phyloP scores from a whole-genome alignment of 1,139 yeast species.

The Debaryomyces robertsiae region DNA sequence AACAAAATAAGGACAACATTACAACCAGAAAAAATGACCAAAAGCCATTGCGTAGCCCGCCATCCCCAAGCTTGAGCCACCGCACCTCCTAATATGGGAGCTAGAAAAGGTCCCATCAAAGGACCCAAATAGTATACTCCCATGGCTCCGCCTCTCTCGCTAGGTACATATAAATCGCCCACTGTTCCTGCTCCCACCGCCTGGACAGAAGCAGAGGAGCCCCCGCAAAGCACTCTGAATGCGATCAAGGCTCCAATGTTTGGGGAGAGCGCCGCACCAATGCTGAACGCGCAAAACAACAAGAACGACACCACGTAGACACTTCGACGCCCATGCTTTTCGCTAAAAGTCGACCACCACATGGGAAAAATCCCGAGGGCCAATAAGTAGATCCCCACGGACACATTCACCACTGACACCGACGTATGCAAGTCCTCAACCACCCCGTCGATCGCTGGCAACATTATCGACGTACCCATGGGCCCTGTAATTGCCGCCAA shows the following conservation, averaged over 20 bases:
- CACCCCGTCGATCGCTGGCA: conserved; percentile 75
- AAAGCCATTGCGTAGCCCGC: conserved; percentile 88
- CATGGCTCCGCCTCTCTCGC: conserved; percentile 77
- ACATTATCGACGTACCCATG: conserved; percentile 85
- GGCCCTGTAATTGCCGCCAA: conserved; percentile 82
- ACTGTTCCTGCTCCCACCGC: conserved; percentile 91
- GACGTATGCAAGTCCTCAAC: conserved; percentile 56
- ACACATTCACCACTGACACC: conserved; percentile 64
- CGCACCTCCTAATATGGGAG: conserved; percentile 83
- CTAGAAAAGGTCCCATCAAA: conserved; percentile 73
- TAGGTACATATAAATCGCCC: conserved; percentile 67
- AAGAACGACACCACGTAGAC: conserved; percentile 70
- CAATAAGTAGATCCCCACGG: conserved; percentile 76
- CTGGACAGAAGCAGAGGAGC: conserved; percentile 83
- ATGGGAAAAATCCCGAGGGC: conserved; percentile 79
- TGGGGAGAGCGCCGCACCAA: conserved; percentile 73
- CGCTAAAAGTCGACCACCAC: conserved; percentile 89
- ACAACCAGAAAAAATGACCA: conserved; percentile 66
- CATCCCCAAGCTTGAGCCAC: conserved; percentile 76
- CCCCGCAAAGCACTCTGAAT: conserved; percentile 74
- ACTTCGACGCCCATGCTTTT: conserved; percentile 70
- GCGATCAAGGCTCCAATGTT: conserved; percentile 64
- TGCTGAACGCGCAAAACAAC: conserved; percentile 62
- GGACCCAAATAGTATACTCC: conserved; percentile 84
- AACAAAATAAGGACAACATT: conserved; percentile 54